Evolutionary conservation across 2,329 filamentous ascomycete genomes (phyloP).

Genomic region (Tolypocladium ophioglossoides): DNA sequence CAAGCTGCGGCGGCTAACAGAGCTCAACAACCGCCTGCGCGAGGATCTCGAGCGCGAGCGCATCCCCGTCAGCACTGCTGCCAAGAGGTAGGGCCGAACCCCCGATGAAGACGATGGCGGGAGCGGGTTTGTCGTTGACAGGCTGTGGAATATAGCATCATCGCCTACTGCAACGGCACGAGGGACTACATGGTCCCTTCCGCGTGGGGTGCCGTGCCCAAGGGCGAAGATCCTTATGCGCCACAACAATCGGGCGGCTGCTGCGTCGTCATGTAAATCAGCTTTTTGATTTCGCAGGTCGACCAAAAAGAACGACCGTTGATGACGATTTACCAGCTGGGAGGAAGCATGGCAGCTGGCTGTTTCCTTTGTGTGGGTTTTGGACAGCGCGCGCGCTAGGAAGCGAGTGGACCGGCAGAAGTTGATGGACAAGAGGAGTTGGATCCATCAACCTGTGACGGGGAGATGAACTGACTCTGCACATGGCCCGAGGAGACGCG

Average conservation of each 20-base stretch:
- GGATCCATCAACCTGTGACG: not conserved
- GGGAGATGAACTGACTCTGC: not conserved
- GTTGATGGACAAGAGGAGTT: not conserved
- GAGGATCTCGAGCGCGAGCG: constrained; percentile 93
- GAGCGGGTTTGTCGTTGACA: not conserved
- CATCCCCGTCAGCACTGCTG: constrained; percentile 90
- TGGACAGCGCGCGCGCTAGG: not conserved
- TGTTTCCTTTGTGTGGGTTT: not conserved
- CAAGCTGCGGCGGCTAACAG: constrained; percentile 89
- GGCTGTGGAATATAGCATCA: constrained; percentile 56
- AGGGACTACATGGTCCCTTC: constrained; percentile 99
- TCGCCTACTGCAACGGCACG: constrained; percentile 95
- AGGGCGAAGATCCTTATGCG: constrained; percentile 95
- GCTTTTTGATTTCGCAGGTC: not conserved
- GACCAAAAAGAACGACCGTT: not conserved
- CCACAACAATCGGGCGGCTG: constrained; percentile 88
- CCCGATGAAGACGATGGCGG: not conserved
- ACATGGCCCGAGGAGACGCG: not conserved
- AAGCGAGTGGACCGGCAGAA: not conserved
- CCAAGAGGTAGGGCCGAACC: constrained; percentile 56
- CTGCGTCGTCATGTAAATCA: constrained; percentile 80
- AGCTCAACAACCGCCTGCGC: constrained; percentile 90
- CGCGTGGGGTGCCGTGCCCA: constrained; percentile 89
- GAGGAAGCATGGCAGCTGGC: not conserved
- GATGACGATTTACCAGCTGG: not conserved